Base-by-base conservation (phyloP, 2,329 filamentous ascomycete genomes). In the Alternaria ventricosa region DNA sequence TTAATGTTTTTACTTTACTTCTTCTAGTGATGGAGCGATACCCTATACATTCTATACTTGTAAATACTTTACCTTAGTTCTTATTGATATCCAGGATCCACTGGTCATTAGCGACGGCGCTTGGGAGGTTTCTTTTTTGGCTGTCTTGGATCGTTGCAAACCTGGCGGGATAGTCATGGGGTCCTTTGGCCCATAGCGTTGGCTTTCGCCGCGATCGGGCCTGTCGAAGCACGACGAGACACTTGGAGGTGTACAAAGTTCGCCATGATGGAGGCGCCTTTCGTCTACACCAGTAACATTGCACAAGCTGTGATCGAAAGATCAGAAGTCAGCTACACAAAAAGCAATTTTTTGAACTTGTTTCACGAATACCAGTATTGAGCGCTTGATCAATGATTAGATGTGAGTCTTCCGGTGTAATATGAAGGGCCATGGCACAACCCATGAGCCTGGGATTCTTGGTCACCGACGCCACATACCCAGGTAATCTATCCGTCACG, bases 51-150 rank as follows among this genome's bases (percentile, higher is more conserved):
- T 66, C 57, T 60, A 55, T 70, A 70, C 65, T 61, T 74, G 66
- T 74, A 71, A 41, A 66, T 69, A 64, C 61, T 64, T 66, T 60
- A 33, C 18, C 25, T 30, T 33, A 59, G 44, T 64, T 64, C 62
- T 61, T 30, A 33, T 68, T 72, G 69, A 71, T 44, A 60, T 63
- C 72, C 55, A 61, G 61, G 54, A 63, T 60, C 62, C 61, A 70
- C 68, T 65, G 70, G 58, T 72, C 75, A 78, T 79, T 71, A 79
- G 78, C 78, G 78, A 78, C 60, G 78, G 76, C 77, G 76, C 69
- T 71, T 59, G 67, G 73, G 49, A 67, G 65, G 60, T 18, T 68
- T 60, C 59, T 49, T 60, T 30, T 55, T 54, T 66, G 33, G 28
- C 53, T 47, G 41, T 30, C 53, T 56, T 36, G 27, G 33, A 36